Conservation (phyloP, 1,284 basidiomycete species). For the Ceratobasidium sp. region DNA sequence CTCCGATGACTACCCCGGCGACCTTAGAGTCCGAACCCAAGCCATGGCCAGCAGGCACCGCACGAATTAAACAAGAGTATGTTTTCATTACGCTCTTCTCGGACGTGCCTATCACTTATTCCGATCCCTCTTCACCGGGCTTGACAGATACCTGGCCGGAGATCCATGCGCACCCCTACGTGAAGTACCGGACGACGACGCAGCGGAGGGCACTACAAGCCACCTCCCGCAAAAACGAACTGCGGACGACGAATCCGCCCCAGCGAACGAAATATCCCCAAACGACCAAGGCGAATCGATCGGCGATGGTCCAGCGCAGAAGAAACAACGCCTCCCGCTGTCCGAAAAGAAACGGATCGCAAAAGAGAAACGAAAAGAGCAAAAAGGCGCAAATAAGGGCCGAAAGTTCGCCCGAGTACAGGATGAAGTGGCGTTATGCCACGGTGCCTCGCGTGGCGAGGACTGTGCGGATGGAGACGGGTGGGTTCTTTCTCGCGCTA, state of each 20-base stretch:
- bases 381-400: conserved; percentile 83
- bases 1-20: neutral
- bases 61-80: conserved; percentile 82
- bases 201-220: conserved; percentile 74
- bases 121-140: neutral
- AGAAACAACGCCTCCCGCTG: conserved; percentile 42
- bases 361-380: conserved; percentile 73
- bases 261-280: conserved; percentile 47
- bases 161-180: conserved; percentile 62
- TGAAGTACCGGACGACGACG: conserved; percentile 76
- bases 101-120: conserved; percentile 14
- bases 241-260: neutral
- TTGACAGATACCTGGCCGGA: neutral
- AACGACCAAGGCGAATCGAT: conserved; percentile 52
- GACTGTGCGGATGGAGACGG: conserved; percentile 74
- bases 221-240: conserved; percentile 51
- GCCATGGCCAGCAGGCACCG: conserved; percentile 68
- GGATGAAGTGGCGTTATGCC: conserved; percentile 83
- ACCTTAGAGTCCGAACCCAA: neutral
- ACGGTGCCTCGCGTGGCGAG: conserved; percentile 73
- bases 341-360: conserved; percentile 31
- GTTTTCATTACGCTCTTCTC: conserved; percentile 52
- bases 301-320: conserved; percentile 53
- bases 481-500: conserved; percentile 60
- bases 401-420: conserved; percentile 77